Percentiles rank a stretch among this genome's conserved stretches.
These are phyloP conservation scores for Ceratocystis eucalypticola DNA, from an alignment of 2,329 filamentous ascomycete genomes.

Conservation along the genomic window DNA sequence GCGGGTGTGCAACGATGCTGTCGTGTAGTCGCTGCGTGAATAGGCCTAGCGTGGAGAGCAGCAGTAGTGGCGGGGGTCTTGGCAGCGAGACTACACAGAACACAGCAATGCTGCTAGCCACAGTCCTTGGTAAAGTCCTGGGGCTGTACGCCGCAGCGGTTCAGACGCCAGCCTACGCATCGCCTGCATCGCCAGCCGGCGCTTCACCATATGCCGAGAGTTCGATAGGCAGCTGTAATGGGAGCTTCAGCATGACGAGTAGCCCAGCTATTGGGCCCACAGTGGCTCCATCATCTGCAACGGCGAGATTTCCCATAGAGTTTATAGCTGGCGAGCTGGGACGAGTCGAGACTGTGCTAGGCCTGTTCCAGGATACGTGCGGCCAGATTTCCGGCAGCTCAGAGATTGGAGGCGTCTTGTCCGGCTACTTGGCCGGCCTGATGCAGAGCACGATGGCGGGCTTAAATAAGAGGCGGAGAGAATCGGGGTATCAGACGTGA, in stretches of 20 bases:
- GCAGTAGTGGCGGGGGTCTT: neutral
- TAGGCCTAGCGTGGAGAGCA: slow-evolving; percentile 25
- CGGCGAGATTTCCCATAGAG: slow-evolving; percentile 8
- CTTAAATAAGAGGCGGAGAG: slow-evolving; percentile 28
- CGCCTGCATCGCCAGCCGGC: neutral
- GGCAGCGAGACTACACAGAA: slow-evolving; percentile 27
- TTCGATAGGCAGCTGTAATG: neutral
- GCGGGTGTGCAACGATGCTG: slow-evolving; percentile 36
- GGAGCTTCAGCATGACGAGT: neutral
- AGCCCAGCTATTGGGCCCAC: neutral
- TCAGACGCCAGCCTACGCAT: neutral
- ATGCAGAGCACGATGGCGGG: slow-evolving; percentile 33
- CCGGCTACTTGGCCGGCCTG: slow-evolving; percentile 32
- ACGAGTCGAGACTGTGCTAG: slow-evolving; percentile 35
- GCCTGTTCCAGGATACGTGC: slow-evolving; percentile 36
- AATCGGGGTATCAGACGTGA: slow-evolving; percentile 16
- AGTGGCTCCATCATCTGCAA: neutral
- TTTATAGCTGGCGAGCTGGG: slow-evolving; percentile 28
- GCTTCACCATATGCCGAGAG: neutral
- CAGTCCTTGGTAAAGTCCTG: slow-evolving; percentile 34
- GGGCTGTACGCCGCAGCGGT: neutral
- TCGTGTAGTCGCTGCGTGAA: slow-evolving; percentile 34
- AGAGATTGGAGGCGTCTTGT: slow-evolving; percentile 30
- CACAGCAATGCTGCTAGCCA: slow-evolving; percentile 37
- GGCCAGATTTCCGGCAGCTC: slow-evolving; percentile 29